These are phyloP conservation scores for Annulohypoxylon truncatum DNA, from an alignment of 2,329 filamentous ascomycete species.

Conservation along the genomic window DNA sequence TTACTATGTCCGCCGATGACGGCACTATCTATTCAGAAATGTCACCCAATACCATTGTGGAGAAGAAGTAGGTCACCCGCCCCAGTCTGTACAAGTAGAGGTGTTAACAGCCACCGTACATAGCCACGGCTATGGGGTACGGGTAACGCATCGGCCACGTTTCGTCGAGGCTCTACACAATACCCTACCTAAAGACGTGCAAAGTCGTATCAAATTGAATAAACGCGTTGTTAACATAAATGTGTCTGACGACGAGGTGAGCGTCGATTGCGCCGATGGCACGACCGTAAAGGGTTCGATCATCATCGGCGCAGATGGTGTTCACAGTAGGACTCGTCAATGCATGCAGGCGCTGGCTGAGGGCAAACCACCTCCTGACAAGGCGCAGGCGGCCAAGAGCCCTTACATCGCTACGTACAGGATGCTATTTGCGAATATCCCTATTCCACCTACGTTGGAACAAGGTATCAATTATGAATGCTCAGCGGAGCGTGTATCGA, in stretches of 20 bases:
- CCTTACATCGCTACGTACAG: constrained; percentile 44
- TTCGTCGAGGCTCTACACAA: constrained; percentile 41
- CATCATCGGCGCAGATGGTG: constrained; percentile 57
- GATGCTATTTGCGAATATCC: constrained; percentile 36
- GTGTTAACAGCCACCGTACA: not conserved
- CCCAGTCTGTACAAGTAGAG: not conserved
- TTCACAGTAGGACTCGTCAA: constrained; percentile 52
- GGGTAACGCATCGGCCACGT: constrained; percentile 41
- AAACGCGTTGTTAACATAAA: constrained; percentile 47
- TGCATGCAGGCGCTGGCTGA: constrained; percentile 47
- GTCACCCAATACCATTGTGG: not conserved
- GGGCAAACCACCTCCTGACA: constrained; percentile 24
- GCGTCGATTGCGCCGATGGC: constrained; percentile 52
- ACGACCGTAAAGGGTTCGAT: constrained; percentile 52
- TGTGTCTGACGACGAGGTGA: constrained; percentile 41
- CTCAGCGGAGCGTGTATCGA: constrained; percentile 38
- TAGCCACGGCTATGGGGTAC: constrained; percentile 44
- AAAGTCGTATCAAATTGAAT: constrained; percentile 37
- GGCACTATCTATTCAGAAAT: constrained; percentile 17
- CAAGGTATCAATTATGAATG: constrained; percentile 33
- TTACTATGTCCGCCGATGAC: constrained; percentile 36
- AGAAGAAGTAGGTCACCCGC: constrained; percentile 33
- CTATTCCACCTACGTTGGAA: constrained; percentile 21
- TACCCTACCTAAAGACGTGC: constrained; percentile 35
- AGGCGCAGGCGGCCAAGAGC: constrained; percentile 22